Evolutionary conservation across 2,329 filamentous ascomycete genomes (phyloP).

Genomic region (Penicillium sp.): DNA sequence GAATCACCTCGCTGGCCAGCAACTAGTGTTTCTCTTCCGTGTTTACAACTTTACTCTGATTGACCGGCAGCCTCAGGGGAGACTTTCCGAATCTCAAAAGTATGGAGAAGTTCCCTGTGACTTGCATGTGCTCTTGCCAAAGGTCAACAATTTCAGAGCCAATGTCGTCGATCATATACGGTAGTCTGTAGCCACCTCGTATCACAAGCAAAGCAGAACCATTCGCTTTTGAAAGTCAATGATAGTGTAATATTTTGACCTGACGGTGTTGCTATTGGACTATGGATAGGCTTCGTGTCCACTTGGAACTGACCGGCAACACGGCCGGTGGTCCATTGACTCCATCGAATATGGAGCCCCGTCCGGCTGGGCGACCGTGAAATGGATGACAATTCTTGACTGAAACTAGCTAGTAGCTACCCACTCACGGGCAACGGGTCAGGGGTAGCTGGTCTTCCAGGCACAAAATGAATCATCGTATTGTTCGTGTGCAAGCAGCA

Average conservation of each 20-base stretch:
- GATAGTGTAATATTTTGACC: slow-evolving; percentile 3
- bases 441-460: neutral
- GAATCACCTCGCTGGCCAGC: neutral
- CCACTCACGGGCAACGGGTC: neutral
- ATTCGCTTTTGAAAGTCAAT: neutral
- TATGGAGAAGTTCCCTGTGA: neutral
- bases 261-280: slow-evolving; percentile 10
- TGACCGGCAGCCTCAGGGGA: neutral
- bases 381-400: neutral
- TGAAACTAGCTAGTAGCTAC: neutral
- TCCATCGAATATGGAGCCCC: slow-evolving; percentile 2
- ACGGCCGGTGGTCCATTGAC: neutral
- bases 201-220: neutral
- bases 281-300: slow-evolving; percentile 15
- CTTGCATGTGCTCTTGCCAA: slow-evolving; percentile 7
- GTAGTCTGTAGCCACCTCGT: neutral
- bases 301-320: neutral
- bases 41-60: neutral
- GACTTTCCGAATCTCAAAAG: neutral
- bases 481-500: neutral
- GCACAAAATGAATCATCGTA: neutral
- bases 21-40: neutral
- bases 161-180: slow-evolving; percentile 5
- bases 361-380: neutral
- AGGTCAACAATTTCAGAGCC: slow-evolving; percentile 1